Base-by-base conservation (phyloP, 129 eudicot species). In the Flaveria sonorensis region DNA sequence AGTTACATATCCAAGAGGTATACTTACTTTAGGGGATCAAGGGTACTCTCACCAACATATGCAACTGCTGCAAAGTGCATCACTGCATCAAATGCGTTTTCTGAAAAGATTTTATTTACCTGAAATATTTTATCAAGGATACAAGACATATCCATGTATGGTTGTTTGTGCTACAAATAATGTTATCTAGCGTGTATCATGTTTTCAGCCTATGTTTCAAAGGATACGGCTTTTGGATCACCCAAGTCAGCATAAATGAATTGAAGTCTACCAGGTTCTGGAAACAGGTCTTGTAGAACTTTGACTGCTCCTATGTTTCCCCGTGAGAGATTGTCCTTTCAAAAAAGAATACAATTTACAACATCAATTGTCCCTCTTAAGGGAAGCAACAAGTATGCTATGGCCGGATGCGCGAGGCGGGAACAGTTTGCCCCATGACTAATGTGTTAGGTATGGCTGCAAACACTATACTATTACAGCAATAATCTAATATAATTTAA, bases 61-160 rank as follows among this genome's bases (percentile, higher is more conserved):
- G 97, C 97, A 55, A 92, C 97, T 16, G 97, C 97, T 45, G 97
- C 97, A 92, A 92, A 92, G 80, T 92, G 97, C 85, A 92, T 92
- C 60, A 92, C 97, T 23, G 97, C 97, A 73, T 92, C 97, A 83
- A 92, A 89, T 47, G 97, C 97, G 83, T 92, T 92, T 64, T 89
- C 84, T 10, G 85, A 72, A 65, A 92, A 92, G 60, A 92, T 86
- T 83, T 82, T 89, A 73, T 88, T 76, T 18, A 92, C 96, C 97
- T 92, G 76, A 43, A 62, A 66, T 71, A 16, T n/a, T 32, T 45
- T 39, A 68, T 79, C 77, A 84, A 89, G 92, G 90, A 89, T 82
- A 74, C 78, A 73, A 77, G 77, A 77, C 3, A 46, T 62, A 51
- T 73, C 10, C 65, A 74, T 45, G 55, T 74, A 30, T 4, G 28